Conservation (phyloP, 352 stramenopile genomes). For the Phytophthora fragariaefolia region DNA sequence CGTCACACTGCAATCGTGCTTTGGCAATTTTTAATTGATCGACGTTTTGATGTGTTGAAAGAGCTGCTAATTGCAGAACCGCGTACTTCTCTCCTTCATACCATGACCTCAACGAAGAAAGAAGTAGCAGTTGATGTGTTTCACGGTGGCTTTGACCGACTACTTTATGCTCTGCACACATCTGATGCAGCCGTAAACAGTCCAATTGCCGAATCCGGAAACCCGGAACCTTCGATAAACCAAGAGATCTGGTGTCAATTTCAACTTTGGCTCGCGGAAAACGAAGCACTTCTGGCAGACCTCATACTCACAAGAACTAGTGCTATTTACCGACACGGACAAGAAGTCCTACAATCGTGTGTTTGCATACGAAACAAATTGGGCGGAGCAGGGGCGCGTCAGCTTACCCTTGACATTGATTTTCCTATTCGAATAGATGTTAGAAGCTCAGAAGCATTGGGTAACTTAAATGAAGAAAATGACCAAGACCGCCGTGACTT, state of each 20-base stretch:
- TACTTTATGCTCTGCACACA: slow-evolving; percentile 47
- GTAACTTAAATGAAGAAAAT: slow-evolving; percentile 18
- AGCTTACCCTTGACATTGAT: slow-evolving; percentile 44
- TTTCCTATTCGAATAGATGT: slow-evolving; percentile 42
- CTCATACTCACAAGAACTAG: slow-evolving; percentile 71
- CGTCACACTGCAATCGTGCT: slow-evolving; percentile 56
- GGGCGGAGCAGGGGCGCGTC: slow-evolving; percentile 14
- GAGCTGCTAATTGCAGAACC: slow-evolving; percentile 80
- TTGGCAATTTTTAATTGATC: slow-evolving; percentile 82
- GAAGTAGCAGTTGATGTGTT: slow-evolving; percentile 74
- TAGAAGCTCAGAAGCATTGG: slow-evolving; percentile 1
- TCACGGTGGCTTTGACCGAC: slow-evolving; percentile 72
- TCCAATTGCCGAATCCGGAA: slow-evolving; percentile 3
- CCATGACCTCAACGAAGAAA: slow-evolving; percentile 78
- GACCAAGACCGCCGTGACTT: slow-evolving; percentile 28
- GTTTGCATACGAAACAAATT: slow-evolving; percentile 39
- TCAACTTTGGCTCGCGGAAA: slow-evolving; percentile 79
- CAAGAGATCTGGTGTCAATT: slow-evolving; percentile 79
- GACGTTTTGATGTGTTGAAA: slow-evolving; percentile 72
- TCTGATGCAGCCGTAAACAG: neutral
- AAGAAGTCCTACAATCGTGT: slow-evolving; percentile 62
- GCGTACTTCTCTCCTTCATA: slow-evolving; percentile 67
- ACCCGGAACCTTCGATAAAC: slow-evolving; percentile 23
- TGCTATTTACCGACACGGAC: slow-evolving; percentile 58
- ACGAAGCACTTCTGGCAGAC: slow-evolving; percentile 68